These are phyloP conservation scores for Epichloe bromicola DNA, from an alignment of 2,329 filamentous ascomycete genomes.

Conservation along the genomic window DNA sequence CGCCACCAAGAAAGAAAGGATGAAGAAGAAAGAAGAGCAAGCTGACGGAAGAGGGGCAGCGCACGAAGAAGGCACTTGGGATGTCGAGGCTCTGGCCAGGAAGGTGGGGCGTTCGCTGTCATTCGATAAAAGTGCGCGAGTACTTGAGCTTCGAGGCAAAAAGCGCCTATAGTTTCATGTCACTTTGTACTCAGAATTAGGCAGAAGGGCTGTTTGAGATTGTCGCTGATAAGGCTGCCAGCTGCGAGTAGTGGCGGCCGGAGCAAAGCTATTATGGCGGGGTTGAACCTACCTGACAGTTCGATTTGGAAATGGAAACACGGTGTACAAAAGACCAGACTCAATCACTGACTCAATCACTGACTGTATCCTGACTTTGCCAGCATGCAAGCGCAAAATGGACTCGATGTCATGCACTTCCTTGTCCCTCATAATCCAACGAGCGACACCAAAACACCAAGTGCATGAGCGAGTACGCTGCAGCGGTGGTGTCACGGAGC, in stretches of 20 bases:
- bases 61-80: background rate
- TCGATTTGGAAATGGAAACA: background rate
- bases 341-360: too few species aligned
- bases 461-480: background rate
- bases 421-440: background rate
- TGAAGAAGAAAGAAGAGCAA: background rate
- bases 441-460: background rate
- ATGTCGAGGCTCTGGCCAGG: background rate
- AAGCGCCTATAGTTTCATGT: background rate
- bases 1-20: background rate
- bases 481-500: too few species aligned
- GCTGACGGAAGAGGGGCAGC: slow-evolving; percentile 2
- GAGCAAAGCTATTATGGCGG: slow-evolving; percentile 2
- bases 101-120: slow-evolving; percentile 1
- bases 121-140: background rate
- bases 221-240: slow-evolving; percentile 1
- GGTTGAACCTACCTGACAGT: background rate
- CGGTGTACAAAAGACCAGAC: background rate
- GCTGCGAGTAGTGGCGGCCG: background rate
- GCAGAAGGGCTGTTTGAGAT: background rate
- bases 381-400: too few species aligned
- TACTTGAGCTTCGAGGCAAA: background rate
- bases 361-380: too few species aligned
- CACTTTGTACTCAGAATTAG: background rate
- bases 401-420: background rate